phyloP scores from a whole-genome alignment of 768 basidiomycete species.

The Sarcodon sp. region DNA sequence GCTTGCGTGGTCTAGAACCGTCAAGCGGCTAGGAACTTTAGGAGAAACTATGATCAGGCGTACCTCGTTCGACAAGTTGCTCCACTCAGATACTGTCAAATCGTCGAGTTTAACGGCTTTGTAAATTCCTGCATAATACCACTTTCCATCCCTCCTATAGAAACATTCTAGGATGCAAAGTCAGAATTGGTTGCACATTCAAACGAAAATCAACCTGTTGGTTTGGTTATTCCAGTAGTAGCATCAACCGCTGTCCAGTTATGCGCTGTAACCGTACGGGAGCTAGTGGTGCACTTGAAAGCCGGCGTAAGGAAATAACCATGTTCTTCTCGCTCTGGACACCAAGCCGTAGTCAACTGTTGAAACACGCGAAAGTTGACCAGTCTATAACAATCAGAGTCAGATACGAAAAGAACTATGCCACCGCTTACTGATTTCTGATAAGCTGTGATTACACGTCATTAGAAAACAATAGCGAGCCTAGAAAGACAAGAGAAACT shows the following conservation, averaged over 20 bases:
- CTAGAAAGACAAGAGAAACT: constrained; percentile 11
- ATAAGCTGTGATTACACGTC: constrained; percentile 36
- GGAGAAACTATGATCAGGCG: not conserved
- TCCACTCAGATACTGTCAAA: constrained; percentile 58
- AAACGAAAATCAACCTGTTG: constrained; percentile 35
- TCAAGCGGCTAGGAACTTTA: not conserved
- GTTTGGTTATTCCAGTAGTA: constrained; percentile 40
- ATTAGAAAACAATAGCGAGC: constrained; percentile 27
- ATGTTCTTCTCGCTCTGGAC: constrained; percentile 72
- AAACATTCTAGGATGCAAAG: constrained; percentile 46
- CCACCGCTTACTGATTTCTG: not conserved
- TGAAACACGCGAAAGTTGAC: constrained; percentile 57
- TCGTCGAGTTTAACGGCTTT: constrained; percentile 53
- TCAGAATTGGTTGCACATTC: not conserved
- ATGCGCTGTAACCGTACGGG: constrained; percentile 64
- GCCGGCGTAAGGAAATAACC: constrained; percentile 63
- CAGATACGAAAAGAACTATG: not conserved
- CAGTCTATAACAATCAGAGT: constrained; percentile 27
- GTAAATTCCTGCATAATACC: constrained; percentile 81
- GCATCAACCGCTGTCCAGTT: constrained; percentile 61
- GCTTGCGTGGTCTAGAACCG: constrained; percentile 42
- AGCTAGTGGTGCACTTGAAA: constrained; percentile 73
- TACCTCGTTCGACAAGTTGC: constrained; percentile 52
- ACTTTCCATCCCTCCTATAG: constrained; percentile 67
- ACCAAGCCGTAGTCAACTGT: constrained; percentile 62